Evolutionary conservation across 177 flowering plant species (phyloP), one percentile per base, ranked within the genome.

Genomic region (Vitis hybrid): DNA sequence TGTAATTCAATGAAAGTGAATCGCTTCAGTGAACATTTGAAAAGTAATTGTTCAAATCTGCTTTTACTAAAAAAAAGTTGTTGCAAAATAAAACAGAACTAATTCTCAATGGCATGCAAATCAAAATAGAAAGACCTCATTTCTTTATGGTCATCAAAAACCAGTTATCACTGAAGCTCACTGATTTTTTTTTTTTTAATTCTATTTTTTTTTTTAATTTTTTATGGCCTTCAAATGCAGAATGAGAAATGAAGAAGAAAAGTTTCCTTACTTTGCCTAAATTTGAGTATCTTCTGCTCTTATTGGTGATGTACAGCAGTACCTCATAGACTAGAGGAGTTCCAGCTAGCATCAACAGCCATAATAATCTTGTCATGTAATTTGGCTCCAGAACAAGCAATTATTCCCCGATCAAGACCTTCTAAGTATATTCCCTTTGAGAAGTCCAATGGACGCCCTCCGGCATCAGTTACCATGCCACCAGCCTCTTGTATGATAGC

Each of bases 321-420:
- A 60, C 13, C 52, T 86, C 76, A 90, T 14, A 94, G 86, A 72
- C 81, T 70, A 70, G 97, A 94, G 49, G 96, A 94, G 78, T 86
- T 84, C 97, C 98, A 92, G 78, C 97, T 92, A 76, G 87, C 94
- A 83, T 94, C 85, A 72, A 92, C 93, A 29, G 96, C 97, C 39
- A 69, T 67, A 59, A 94, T 82, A 67, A 94, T 86, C 78, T 81
- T 90, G 18, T 88, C 87, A 73, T 89, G 98, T 45, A 94, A 77
- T 33, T 67, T 60, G n/a, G 84, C 78, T 72, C 98, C 97, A 50
- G 96, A 81, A 78, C 87, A 89, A 76, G 95, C 95, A 70, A 94
- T 85, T 68, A 92, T 86, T 10, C 98, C 98, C 18, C 97, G 83
- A 72, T 94, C 97, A 48, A 94, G 95, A 67, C 96, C 93, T 85